A percentile compares a stretch with the other conserved stretches of the same genome.
These are phyloP conservation scores for Myxozyma nipponensis DNA, from an alignment of 805 yeast species.

Conservation along the genomic window DNA sequence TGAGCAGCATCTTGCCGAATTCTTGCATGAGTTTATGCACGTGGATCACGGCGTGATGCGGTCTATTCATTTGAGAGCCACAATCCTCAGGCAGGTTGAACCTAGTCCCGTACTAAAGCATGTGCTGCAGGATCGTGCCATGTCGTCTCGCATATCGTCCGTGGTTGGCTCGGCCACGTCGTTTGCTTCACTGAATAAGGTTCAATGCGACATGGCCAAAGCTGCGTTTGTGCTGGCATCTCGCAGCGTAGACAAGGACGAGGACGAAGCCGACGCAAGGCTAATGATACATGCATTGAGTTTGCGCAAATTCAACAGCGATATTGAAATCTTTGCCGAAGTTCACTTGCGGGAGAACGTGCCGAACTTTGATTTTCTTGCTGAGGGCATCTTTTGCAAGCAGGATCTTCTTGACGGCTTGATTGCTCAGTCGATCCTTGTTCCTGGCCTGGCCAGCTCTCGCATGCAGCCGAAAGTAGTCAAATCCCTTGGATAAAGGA, in stretches of 20 bases:
- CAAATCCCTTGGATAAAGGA: slow-evolving; percentile 13
- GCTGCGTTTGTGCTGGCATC: too few species aligned
- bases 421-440: slow-evolving; percentile 12
- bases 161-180: too few species aligned
- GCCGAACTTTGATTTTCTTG: slow-evolving; percentile 16
- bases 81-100: slow-evolving; percentile 10
- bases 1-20: slow-evolving; percentile 11
- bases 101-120: slow-evolving; percentile 5
- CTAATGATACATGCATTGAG: slow-evolving; percentile 19
- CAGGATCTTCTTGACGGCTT: slow-evolving; percentile 15
- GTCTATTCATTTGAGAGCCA: slow-evolving; percentile 8
- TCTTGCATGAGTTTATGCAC: slow-evolving; percentile 13
- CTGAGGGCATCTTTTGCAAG: slow-evolving; percentile 15
- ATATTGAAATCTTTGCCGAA: slow-evolving; percentile 10
- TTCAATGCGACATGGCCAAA: too few species aligned
- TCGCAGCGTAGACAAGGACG: slow-evolving; percentile 3
- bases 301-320: slow-evolving; percentile 9
- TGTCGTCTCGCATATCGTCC: too few species aligned
- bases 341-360: slow-evolving; percentile 16
- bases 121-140: too few species aligned
- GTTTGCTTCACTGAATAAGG: too few species aligned
- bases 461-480: too few species aligned
- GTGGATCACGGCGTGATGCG: slow-evolving; percentile 19
- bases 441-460: slow-evolving; percentile 18
- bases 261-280: slow-evolving; percentile 14